Base-by-base conservation (phyloP, 2,329 filamentous ascomycete genomes). In the Xylariaceae sp. region DNA sequence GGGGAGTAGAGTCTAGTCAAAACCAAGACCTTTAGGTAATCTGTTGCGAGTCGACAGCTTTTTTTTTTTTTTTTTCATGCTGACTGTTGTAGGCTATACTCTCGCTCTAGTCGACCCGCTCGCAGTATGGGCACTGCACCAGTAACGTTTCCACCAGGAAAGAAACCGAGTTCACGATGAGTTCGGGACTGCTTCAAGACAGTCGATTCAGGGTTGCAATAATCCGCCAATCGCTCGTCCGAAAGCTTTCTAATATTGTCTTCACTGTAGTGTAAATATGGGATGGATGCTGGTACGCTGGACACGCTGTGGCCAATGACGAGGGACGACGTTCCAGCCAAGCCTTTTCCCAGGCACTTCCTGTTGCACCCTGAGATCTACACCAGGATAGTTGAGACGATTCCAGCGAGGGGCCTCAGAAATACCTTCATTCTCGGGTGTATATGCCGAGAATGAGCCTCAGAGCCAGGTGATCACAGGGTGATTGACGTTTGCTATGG, bases 401-500 rank as follows among this genome's bases (percentile, higher is more conserved):
- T 37, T 16, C 43, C 22, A n/a, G n/a, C n/a, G 33, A 38, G 41
- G 40, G 38, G 26, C 19, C 39, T 11, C 34, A 41, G 30, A 28
- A 19, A 37, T 34, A 16, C 22, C 15, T 17, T 15, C 19, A 13
- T 29, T 8, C 15, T 9, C n/a, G n/a, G n/a, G n/a, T n/a, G n/a
- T n/a, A n/a, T n/a, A n/a, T n/a, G n/a, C n/a, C n/a, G n/a, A n/a
- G n/a, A n/a, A n/a, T n/a, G 16, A 16, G 31, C 15, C 31, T 34
- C 11, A 16, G 17, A 37, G 34, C 9, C 37, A 17, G 11, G 28
- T 29, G 35, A 39, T 37, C 34, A 39, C 37, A 28, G 40, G 44
- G 44, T 42, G 44, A 52, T 47, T 36, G 45, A 30, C 44, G 33
- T 37, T 42, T 19, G 41, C 40, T 45, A 52, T 45, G 48, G 28